These are phyloP conservation scores for Chrysoporthe deuterocubensis DNA, from an alignment of 2,329 filamentous ascomycete genomes.

Conservation along the genomic window DNA sequence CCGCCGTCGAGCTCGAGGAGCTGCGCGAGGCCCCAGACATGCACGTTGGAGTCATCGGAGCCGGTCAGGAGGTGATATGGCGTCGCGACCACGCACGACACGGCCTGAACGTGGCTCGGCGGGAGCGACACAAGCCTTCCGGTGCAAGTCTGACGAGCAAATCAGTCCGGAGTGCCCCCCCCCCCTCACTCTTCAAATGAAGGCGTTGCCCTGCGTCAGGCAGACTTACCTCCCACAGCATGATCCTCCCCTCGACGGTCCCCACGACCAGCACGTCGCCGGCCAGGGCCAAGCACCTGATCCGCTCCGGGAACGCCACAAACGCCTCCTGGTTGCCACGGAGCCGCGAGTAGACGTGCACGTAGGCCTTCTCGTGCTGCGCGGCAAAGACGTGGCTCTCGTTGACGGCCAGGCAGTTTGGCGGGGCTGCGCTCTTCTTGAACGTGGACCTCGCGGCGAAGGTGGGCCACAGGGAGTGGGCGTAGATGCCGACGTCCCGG, in stretches of 20 bases:
- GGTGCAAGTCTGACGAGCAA: slow-evolving; percentile 64
- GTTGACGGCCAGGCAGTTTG: slow-evolving; percentile 79
- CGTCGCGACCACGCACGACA: slow-evolving; percentile 75
- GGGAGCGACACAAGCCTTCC: slow-evolving; percentile 77
- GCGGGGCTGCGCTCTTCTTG: slow-evolving; percentile 88
- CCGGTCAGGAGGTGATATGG: slow-evolving; percentile 76
- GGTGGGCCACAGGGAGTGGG: slow-evolving; percentile 80
- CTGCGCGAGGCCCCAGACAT: slow-evolving; percentile 84
- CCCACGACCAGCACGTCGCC: slow-evolving; percentile 78
- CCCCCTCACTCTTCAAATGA: not conserved
- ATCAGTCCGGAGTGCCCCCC: not conserved
- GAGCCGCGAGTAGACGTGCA: slow-evolving; percentile 87
- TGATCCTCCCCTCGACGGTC: slow-evolving; percentile 81
- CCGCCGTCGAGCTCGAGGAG: slow-evolving; percentile 66
- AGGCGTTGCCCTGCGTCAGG: too few species aligned
- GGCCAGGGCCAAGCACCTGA: slow-evolving; percentile 76
- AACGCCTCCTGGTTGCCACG: slow-evolving; percentile 87
- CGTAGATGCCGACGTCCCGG: slow-evolving; percentile 86
- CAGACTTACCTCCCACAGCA: slow-evolving; percentile 84
- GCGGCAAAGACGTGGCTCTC: slow-evolving; percentile 87
- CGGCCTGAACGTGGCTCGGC: slow-evolving; percentile 77
- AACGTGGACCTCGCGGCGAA: slow-evolving; percentile 76
- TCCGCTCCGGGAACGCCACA: slow-evolving; percentile 84
- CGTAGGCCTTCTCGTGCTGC: slow-evolving; percentile 86
- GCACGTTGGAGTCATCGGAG: slow-evolving; percentile 85